A percentile compares a stretch with the other conserved stretches of the same genome.
phyloP scores from a whole-genome alignment of 108 stramenopile species.

The Aurantiochytrium sp. region DNA sequence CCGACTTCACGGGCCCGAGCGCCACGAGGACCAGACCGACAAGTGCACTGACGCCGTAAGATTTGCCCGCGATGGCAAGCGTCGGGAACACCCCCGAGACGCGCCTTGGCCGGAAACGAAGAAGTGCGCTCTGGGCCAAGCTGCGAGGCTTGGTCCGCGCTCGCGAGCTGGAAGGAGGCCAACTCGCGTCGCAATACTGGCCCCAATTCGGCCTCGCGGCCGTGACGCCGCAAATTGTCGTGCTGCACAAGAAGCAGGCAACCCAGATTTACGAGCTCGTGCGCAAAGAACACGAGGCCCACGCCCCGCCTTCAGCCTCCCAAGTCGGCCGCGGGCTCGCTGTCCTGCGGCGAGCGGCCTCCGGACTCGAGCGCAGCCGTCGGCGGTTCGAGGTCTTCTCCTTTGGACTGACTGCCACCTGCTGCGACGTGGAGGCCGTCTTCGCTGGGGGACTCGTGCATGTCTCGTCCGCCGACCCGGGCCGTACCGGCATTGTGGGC shows the following conservation, averaged over 20 bases:
- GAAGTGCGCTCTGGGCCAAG: too few species aligned
- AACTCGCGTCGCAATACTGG: background rate
- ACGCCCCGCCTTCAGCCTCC: background rate
- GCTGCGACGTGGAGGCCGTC: background rate
- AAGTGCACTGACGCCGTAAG: too few species aligned
- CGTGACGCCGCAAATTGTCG: background rate
- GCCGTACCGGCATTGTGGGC: background rate
- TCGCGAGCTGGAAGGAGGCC: too few species aligned
- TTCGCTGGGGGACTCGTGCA: background rate
- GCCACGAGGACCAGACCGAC: too few species aligned
- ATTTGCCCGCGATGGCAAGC: too few species aligned
- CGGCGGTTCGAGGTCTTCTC: background rate
- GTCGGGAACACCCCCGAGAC: too few species aligned
- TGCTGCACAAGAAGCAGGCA: background rate
- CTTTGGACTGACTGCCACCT: background rate
- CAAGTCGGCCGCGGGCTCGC: background rate
- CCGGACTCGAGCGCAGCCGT: background rate
- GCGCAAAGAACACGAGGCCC: background rate
- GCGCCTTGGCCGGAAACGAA: too few species aligned
- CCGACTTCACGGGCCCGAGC: too few species aligned
- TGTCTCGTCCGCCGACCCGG: background rate
- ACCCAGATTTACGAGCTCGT: background rate
- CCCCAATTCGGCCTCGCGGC: background rate
- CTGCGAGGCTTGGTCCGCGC: too few species aligned
- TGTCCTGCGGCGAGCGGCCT: background rate